Conservation (phyloP, 306 rosid genomes). For the Mimosa pudica region DNA sequence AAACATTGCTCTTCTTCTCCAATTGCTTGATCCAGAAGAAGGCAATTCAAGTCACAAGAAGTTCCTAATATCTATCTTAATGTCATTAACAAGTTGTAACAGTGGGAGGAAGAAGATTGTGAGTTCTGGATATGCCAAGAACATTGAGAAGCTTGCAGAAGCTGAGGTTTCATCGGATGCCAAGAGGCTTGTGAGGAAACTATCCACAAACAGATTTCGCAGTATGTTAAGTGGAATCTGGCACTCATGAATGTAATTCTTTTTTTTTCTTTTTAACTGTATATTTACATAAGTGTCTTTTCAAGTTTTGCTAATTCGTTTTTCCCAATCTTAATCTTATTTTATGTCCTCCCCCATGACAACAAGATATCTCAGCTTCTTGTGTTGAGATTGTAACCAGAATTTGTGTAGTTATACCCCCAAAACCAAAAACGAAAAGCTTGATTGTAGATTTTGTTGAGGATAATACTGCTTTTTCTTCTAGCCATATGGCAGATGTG, state of each 20-base stretch:
- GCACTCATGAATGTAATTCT: slow-evolving; percentile 63
- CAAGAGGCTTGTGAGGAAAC: slow-evolving; percentile 78
- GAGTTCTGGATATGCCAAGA: slow-evolving; percentile 68
- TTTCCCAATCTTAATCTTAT: slow-evolving; percentile 24
- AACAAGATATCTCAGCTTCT: slow-evolving; percentile 34
- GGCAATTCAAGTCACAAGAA: slow-evolving; percentile 60
- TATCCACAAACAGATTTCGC: slow-evolving; percentile 73
- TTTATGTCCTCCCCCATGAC: slow-evolving; percentile 28
- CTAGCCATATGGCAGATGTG: slow-evolving; percentile 16
- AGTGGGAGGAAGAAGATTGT: slow-evolving; percentile 82
- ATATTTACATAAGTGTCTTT: slow-evolving; percentile 49
- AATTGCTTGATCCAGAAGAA: slow-evolving; percentile 62
- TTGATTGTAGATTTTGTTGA: slow-evolving; percentile 33
- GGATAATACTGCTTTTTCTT: slow-evolving; percentile 32
- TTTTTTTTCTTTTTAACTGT: slow-evolving; percentile 37
- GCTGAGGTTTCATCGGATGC: slow-evolving; percentile 78
- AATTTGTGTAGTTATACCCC: slow-evolving; percentile 36
- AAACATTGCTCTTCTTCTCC: slow-evolving; percentile 58
- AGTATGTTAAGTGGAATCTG: slow-evolving; percentile 77
- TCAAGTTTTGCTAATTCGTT: slow-evolving; percentile 42
- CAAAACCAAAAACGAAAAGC: slow-evolving; percentile 22
- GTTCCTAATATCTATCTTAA: slow-evolving; percentile 65
- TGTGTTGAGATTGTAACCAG: slow-evolving; percentile 42
- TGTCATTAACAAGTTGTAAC: slow-evolving; percentile 73
- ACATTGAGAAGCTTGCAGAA: slow-evolving; percentile 84